Base-by-base conservation (phyloP, 768 basidiomycete species). In the Pholiota microspora region DNA sequence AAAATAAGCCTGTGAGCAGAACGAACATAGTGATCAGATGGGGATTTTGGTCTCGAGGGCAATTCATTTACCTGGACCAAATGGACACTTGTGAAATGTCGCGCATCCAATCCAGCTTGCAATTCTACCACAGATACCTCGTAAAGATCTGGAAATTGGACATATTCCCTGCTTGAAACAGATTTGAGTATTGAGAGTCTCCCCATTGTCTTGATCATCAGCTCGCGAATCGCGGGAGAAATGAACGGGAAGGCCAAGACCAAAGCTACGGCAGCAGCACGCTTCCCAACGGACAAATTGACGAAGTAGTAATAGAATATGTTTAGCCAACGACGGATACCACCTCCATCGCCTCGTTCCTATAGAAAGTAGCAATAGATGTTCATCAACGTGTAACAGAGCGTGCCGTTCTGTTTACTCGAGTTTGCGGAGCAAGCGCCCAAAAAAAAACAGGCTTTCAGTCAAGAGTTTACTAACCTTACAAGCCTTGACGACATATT, bases 1-100 rank as follows among this genome's bases (percentile, higher is more conserved):
- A 58, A 87, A 72, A 64, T 88, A 88, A 2, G 84, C 82, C 85
- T 87, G 15, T n/a, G 51, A n/a, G n/a, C n/a, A n/a, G n/a, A n/a
- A n/a, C n/a, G n/a, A n/a, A n/a, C n/a, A n/a, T n/a, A n/a, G n/a
- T n/a, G n/a, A n/a, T n/a, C n/a, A n/a, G n/a, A n/a, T n/a, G n/a
- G n/a, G n/a, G n/a, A n/a, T n/a, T n/a, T n/a, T n/a, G n/a, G n/a
- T n/a, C n/a, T 3, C 5, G 16, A 28, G 4, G 16, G 15, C 24
- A 45, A 8, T 16, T 38, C 25, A 42, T 65, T 32, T 52, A 82
- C 85, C 71, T 83, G 81, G 28, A 86, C 80, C 3, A 86, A 74
- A 62, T 86, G 83, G 2, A 80, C 79, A 49, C 83, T 85, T 0
- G 76, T 77, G 58, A 86, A 87, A 23, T 66, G 63, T 2, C 79